These are phyloP conservation scores for Talaromyces albobiverticillius DNA, from an alignment of 2,329 filamentous ascomycete genomes.

Conservation along the genomic window DNA sequence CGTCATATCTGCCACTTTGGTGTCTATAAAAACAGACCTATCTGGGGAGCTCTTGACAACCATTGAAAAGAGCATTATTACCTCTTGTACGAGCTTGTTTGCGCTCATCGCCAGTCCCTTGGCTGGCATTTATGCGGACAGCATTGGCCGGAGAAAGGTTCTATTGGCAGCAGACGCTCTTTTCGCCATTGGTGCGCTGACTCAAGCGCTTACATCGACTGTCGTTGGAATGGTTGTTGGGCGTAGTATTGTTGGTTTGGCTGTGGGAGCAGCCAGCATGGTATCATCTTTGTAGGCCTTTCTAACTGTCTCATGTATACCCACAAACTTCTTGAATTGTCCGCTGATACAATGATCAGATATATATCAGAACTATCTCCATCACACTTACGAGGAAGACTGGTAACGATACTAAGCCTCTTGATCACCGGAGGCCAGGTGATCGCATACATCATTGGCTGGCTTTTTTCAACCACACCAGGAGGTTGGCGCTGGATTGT, in stretches of 20 bases:
- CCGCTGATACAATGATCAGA: constrained; percentile 23
- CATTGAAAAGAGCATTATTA: constrained; percentile 58
- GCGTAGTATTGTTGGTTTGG: constrained; percentile 46
- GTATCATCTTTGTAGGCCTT: constrained; percentile 68
- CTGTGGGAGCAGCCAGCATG: constrained; percentile 59
- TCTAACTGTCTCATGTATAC: neutral
- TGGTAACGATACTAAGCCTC: constrained; percentile 78
- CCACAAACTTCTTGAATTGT: neutral
- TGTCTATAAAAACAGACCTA: constrained; percentile 54
- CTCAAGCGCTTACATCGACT: constrained; percentile 39
- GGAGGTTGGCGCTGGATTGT: constrained; percentile 91
- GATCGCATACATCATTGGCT: constrained; percentile 81
- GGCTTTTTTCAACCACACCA: constrained; percentile 61
- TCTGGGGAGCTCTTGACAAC: constrained; percentile 50
- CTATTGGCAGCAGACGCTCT: constrained; percentile 47
- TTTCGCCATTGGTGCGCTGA: constrained; percentile 44
- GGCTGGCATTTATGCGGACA: constrained; percentile 52
- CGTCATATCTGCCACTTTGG: constrained; percentile 59
- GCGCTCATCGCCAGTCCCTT: constrained; percentile 56
- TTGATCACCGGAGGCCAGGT: constrained; percentile 89
- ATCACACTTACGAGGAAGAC: constrained; percentile 67
- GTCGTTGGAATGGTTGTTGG: constrained; percentile 48
- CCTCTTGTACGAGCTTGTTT: constrained; percentile 56
- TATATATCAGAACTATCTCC: constrained; percentile 88
- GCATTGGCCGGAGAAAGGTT: constrained; percentile 45